Conservation (phyloP, 1,139 yeast genomes). For the Martiniozyma asiatica region DNA sequence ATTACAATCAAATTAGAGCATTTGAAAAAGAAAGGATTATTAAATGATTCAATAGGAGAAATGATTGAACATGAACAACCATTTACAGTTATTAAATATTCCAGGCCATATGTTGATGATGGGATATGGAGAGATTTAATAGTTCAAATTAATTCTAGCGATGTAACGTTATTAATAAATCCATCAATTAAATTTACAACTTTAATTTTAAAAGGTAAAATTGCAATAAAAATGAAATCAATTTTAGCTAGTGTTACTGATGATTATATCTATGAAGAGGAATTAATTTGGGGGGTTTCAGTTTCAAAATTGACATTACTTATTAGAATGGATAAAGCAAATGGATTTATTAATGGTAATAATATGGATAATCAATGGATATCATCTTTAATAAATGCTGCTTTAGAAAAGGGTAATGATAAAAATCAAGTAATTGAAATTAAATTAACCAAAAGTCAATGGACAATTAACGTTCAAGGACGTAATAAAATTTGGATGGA, state of each 20-base stretch:
- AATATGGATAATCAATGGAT: conserved; percentile 21
- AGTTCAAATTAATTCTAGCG: conserved; percentile 37
- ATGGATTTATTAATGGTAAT: conserved; percentile 16
- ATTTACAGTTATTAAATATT: conserved; percentile 26
- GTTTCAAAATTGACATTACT: conserved; percentile 15
- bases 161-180: conserved; percentile 20
- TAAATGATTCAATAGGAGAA: conserved; percentile 13
- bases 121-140: conserved; percentile 36
- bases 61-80: conserved; percentile 4
- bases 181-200: conserved; percentile 19
- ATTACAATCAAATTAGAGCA: conserved; percentile 43
- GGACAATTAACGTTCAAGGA: conserved; percentile 17
- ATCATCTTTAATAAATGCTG: too few relatives aligned
- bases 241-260: conserved; percentile 17
- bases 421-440: conserved; percentile 17
- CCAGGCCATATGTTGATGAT: conserved; percentile 48
- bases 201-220: conserved; percentile 19
- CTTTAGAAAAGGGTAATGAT: neutral
- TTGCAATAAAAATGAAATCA: conserved; percentile 20
- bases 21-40: conserved; percentile 32
- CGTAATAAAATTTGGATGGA: conserved; percentile 16
- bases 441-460: conserved; percentile 21
- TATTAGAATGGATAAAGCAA: conserved; percentile 12
- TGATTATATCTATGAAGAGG: conserved; percentile 17
- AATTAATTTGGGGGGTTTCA: conserved; percentile 1